phyloP scores from a whole-genome alignment of 2,329 filamentous ascomycete genomes.

The Aspergillus hortae region DNA sequence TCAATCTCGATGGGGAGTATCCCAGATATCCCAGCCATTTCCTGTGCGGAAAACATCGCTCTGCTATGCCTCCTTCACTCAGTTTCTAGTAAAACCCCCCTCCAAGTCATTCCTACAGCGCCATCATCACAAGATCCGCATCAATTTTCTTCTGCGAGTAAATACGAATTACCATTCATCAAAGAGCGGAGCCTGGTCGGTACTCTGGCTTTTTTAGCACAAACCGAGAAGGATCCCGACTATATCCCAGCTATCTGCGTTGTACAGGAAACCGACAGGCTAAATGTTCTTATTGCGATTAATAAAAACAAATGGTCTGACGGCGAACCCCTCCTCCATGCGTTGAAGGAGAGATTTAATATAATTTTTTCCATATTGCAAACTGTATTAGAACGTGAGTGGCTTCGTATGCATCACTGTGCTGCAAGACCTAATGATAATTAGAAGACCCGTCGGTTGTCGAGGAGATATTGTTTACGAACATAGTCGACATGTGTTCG shows the following conservation, averaged over 20 bases:
- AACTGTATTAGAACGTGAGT: conserved; percentile 1
- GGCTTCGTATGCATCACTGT: not conserved
- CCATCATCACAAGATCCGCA: conserved; percentile 9
- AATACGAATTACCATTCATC: conserved; percentile 25
- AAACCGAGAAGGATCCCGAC: conserved; percentile 22
- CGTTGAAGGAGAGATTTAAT: not conserved
- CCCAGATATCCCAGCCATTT: not conserved
- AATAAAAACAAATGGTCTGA: conserved; percentile 22
- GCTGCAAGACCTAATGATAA: not conserved
- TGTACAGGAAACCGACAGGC: conserved; percentile 15
- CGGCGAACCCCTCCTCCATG: conserved; percentile 17
- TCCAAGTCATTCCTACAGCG: not conserved
- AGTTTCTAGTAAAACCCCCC: not conserved
- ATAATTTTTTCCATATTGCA: not conserved
- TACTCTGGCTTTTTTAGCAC: conserved; percentile 31
- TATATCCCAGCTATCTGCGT: conserved; percentile 35
- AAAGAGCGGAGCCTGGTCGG: conserved; percentile 27
- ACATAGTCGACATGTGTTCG: conserved; percentile 1
- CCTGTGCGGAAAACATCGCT: conserved; percentile 8
- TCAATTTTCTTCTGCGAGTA: not conserved
- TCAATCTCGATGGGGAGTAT: not conserved
- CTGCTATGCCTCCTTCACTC: conserved; percentile 8
- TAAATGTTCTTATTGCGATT: conserved; percentile 31
- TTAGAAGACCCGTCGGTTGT: not conserved
- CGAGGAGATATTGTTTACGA: not conserved